A percentile compares a stretch with the other conserved stretches of the same genome.
These are phyloP conservation scores for Calcarisporium arbuscula DNA, from an alignment of 2,329 filamentous ascomycete species.

Conservation along the genomic window DNA sequence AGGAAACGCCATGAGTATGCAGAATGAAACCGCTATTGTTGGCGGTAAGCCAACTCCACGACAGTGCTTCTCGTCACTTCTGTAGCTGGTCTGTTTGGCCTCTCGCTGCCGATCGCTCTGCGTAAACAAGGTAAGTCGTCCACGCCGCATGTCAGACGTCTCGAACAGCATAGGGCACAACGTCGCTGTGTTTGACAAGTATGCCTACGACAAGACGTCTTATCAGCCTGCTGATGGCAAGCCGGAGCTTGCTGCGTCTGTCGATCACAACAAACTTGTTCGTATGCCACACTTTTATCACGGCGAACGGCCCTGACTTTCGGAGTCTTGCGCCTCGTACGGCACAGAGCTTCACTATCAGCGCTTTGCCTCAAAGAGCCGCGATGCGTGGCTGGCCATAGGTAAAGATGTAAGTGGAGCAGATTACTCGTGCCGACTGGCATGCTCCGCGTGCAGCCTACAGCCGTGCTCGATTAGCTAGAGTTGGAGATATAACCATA, in stretches of 20 bases:
- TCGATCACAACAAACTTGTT: constrained; percentile 20
- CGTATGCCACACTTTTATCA: too few species aligned
- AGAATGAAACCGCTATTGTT: too few species aligned
- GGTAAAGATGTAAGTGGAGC: constrained; percentile 8
- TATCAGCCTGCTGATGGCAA: constrained; percentile 12
- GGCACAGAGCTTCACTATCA: constrained; percentile 18
- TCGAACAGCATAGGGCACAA: constrained; percentile 4
- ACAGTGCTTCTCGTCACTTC: too few species aligned
- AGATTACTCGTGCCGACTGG: constrained; percentile 15
- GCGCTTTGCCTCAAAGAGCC: constrained; percentile 17
- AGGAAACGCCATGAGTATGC: too few species aligned
- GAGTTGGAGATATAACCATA: constrained; percentile 17
- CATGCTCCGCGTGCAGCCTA: constrained; percentile 20
- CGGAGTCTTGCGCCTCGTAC: constrained; percentile 18
- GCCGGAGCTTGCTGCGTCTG: constrained; percentile 15
- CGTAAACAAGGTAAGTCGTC: constrained; percentile 14
- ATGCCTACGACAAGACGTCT: constrained; percentile 14
- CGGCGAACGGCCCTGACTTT: too few species aligned
- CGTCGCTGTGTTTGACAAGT: constrained; percentile 16
- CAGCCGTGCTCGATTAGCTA: constrained; percentile 11
- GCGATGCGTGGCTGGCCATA: constrained; percentile 15
- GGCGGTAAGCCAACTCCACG: too few species aligned
- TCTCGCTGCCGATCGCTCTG: constrained; percentile 17
- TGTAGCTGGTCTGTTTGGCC: constrained; percentile 18
- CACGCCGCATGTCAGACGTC: too few species aligned